A percentile compares a stretch with the other conserved stretches of the same genome.
Conservation (phyloP, 305 asterid species). For the Rubia tinctorum region DNA sequence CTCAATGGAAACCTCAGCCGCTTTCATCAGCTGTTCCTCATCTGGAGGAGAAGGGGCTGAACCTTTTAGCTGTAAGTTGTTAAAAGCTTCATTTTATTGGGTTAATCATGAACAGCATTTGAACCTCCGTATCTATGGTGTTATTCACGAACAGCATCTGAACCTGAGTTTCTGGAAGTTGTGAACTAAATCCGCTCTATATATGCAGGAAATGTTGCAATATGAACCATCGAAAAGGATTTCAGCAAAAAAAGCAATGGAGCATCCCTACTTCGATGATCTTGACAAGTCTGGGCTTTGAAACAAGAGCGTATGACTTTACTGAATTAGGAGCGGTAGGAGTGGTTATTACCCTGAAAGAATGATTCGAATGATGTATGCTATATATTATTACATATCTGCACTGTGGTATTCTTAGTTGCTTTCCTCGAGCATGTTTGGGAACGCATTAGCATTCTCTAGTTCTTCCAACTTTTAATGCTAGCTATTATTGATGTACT, state of each 20-base stretch:
- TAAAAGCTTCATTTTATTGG: background rate
- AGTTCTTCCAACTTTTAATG: background rate
- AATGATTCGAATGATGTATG: background rate
- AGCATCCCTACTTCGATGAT: constrained; percentile 86
- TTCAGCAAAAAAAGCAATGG: constrained; percentile 98
- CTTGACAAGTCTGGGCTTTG: constrained; percentile 56
- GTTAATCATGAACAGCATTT: background rate
- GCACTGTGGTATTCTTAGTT: background rate
- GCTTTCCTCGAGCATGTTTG: constrained; percentile 20
- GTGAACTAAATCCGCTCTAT: background rate
- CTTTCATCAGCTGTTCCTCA: constrained; percentile 69
- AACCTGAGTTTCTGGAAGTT: background rate
- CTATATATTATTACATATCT: background rate
- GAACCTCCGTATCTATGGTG: background rate
- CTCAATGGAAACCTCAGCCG: constrained; percentile 89
- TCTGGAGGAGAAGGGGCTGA: constrained; percentile 70
- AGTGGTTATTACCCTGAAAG: background rate
- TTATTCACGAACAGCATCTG: background rate
- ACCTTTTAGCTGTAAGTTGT: constrained; percentile 58
- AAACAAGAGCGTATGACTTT: constrained; percentile 7
- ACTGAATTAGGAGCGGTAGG: background rate
- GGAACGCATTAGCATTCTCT: background rate
- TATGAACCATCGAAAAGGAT: constrained; percentile 89
- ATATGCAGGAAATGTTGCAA: constrained; percentile 78
- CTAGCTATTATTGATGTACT: constrained; percentile 1